A percentile compares a stretch with the other conserved stretches of the same genome.
phyloP scores from a whole-genome alignment of 768 basidiomycete species.

The Cyathus striatus region DNA sequence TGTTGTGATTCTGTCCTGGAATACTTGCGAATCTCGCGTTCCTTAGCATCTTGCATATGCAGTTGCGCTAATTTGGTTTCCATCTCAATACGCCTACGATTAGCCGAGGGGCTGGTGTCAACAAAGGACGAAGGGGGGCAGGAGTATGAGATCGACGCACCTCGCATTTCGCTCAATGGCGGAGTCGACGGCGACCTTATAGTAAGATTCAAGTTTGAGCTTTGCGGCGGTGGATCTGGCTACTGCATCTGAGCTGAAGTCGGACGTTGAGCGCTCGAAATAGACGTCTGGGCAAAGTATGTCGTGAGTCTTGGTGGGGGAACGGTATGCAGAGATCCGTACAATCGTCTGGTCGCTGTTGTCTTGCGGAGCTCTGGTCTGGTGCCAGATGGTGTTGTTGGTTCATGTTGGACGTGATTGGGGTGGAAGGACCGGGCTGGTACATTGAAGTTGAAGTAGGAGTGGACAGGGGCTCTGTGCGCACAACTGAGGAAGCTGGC shows the following conservation, averaged over 20 bases:
- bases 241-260: slow-evolving; percentile 82
- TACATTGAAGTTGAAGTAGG: slow-evolving; percentile 22
- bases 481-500: neutral
- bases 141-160: too few relatives aligned
- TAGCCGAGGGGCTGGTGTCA: too few relatives aligned
- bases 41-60: slow-evolving; percentile 75
- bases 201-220: slow-evolving; percentile 95
- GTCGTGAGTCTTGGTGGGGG: neutral
- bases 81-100: slow-evolving; percentile 75
- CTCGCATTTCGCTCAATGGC: slow-evolving; percentile 94
- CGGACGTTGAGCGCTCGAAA: slow-evolving; percentile 82
- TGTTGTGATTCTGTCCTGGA: slow-evolving; percentile 86
- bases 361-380: slow-evolving; percentile 30
- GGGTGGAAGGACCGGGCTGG: slow-evolving; percentile 34
- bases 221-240: slow-evolving; percentile 92
- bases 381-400: slow-evolving; percentile 27
- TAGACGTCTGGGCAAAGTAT: slow-evolving; percentile 71
- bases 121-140: too few relatives aligned
- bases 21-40: slow-evolving; percentile 82
- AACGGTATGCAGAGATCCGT: slow-evolving; percentile 10
- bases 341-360: slow-evolving; percentile 42
- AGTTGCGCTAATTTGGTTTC: slow-evolving; percentile 81
- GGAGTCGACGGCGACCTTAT: slow-evolving; percentile 96
- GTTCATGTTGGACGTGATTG: slow-evolving; percentile 19
- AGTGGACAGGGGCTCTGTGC: too few relatives aligned